These are phyloP conservation scores for Oryza glumipatula DNA, from an alignment of 176 grass and related monocot species.

Conservation along the genomic window DNA sequence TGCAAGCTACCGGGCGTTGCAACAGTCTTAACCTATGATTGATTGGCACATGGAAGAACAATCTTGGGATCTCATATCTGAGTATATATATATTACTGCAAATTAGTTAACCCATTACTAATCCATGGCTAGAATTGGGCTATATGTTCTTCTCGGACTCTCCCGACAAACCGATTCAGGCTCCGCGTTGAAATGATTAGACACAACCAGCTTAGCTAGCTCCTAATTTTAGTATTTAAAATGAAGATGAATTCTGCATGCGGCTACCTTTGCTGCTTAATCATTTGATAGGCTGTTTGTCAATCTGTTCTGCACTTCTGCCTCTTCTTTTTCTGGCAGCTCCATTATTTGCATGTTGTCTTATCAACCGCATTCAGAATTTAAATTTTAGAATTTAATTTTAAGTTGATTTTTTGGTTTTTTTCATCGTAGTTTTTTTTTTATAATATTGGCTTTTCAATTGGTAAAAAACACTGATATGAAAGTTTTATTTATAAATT, in stretches of 20 bases:
- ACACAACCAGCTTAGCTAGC: not conserved
- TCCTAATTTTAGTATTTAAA: not conserved
- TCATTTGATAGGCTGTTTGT: not conserved
- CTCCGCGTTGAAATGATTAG: not conserved
- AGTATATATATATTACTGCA: not conserved
- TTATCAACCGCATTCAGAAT: too few species aligned
- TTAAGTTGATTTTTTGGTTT: too few species aligned
- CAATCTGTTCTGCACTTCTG: not conserved
- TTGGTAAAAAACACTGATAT: too few species aligned
- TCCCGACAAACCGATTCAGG: too few species aligned
- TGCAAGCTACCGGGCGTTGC: constrained; percentile 33
- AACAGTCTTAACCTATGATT: constrained; percentile 15
- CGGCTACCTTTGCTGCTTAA: not conserved
- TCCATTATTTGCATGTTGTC: too few species aligned
- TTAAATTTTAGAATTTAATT: too few species aligned
- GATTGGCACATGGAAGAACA: constrained; percentile 16
- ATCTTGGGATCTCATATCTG: constrained; percentile 13
- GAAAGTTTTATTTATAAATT: too few species aligned
- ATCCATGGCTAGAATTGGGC: not conserved
- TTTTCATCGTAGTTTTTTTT: too few species aligned
- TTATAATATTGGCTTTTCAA: too few species aligned
- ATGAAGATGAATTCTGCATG: not conserved
- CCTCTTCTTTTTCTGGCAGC: not conserved
- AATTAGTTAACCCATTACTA: not conserved
- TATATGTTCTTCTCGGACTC: too few species aligned